Percentiles rank a stretch among this genome's conserved stretches.
Evolutionary conservation across 352 stramenopile genomes (phyloP).

Genomic region (Globisporangium emineosum): DNA sequence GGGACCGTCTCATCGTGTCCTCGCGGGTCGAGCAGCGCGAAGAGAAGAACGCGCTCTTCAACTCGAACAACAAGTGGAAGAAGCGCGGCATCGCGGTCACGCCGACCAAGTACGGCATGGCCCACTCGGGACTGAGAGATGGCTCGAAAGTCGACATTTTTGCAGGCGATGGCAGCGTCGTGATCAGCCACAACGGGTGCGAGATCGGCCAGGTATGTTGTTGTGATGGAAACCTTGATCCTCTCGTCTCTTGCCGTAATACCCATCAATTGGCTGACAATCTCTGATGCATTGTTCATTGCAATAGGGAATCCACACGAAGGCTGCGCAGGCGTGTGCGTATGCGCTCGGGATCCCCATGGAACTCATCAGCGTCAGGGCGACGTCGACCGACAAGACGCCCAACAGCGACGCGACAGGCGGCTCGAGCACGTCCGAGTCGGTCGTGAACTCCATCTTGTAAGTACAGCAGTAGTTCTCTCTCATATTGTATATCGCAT

Average conservation of each 20-base stretch:
- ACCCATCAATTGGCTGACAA: neutral
- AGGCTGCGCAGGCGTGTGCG: conserved; percentile 52
- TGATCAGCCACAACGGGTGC: conserved; percentile 94
- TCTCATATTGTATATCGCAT: neutral
- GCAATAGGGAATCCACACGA: conserved; percentile 58
- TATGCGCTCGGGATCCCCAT: conserved; percentile 40
- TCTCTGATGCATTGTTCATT: neutral
- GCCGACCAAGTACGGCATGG: conserved; percentile 93
- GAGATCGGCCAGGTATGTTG: conserved; percentile 96
- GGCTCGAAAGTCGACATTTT: conserved; percentile 42
- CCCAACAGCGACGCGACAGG: conserved; percentile 46
- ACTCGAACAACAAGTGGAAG: conserved; percentile 85
- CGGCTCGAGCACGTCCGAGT: conserved; percentile 60
- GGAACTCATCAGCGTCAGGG: conserved; percentile 32
- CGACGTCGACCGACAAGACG: conserved; percentile 48
- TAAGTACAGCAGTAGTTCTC: conserved; percentile 15
- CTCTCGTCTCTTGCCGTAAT: neutral
- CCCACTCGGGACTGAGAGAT: conserved; percentile 79
- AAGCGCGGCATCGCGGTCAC: conserved; percentile 90
- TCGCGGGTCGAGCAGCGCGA: conserved; percentile 69
- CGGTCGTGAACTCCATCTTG: conserved; percentile 34
- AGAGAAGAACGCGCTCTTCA: conserved; percentile 83
- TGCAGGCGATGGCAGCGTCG: conserved; percentile 88
- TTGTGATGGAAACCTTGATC: conserved; percentile 14
- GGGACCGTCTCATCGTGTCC: conserved; percentile 63